phyloP scores from a whole-genome alignment of 352 stramenopile species.

The Thraustochytrium sp. region DNA sequence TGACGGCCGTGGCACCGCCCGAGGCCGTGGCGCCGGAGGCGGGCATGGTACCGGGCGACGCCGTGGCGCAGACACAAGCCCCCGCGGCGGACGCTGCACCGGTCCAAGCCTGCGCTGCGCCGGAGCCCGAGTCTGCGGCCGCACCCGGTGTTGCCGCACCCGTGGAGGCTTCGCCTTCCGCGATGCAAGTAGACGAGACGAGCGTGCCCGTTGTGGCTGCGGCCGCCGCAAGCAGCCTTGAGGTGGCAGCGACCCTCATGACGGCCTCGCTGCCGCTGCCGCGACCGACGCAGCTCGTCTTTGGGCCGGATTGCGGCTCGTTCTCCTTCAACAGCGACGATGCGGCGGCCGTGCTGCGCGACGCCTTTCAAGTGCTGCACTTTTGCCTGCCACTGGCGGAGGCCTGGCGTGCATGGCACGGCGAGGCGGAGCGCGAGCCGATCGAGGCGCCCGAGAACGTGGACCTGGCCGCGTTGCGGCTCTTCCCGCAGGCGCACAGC shows the following conservation, averaged over 20 bases:
- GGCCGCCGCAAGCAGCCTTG: neutral
- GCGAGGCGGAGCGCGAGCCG: neutral
- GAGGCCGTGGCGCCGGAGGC: too few relatives aligned
- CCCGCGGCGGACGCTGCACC: too few relatives aligned
- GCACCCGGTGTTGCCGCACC: too few relatives aligned
- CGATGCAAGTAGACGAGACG: neutral
- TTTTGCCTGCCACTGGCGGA: neutral
- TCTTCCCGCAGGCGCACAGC: neutral
- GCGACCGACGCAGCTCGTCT: neutral
- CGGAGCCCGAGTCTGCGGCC: too few relatives aligned
- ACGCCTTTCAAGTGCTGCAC: neutral
- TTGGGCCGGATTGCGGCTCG: neutral
- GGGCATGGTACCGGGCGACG: too few relatives aligned
- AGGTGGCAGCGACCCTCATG: neutral
- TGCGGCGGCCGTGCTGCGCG: neutral
- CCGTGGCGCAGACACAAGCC: too few relatives aligned
- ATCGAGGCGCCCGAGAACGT: neutral
- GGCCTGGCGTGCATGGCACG: neutral
- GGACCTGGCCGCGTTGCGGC: neutral
- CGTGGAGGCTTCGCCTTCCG: too few relatives aligned
- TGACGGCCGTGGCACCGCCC: too few relatives aligned
- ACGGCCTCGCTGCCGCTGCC: neutral
- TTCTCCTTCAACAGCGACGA: constrained; percentile 36
- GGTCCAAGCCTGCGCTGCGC: too few relatives aligned
- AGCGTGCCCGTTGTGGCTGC: neutral